A percentile compares a stretch with the other conserved stretches of the same genome.
These are phyloP conservation scores for Albifimbria verrucaria DNA, from an alignment of 2,329 filamentous ascomycete species.

Conservation along the genomic window DNA sequence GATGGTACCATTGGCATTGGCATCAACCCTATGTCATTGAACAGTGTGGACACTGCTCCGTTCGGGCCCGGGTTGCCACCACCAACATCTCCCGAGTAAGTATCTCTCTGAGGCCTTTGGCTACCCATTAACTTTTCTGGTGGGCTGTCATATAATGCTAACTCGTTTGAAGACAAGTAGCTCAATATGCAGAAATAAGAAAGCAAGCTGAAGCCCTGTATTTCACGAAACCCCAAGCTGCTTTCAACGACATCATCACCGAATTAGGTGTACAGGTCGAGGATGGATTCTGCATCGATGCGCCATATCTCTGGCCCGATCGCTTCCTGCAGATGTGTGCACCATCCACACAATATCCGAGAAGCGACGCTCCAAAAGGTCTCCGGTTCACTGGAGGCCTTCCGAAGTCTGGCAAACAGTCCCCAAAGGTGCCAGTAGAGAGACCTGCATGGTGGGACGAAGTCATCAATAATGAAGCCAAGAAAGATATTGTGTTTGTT, in stretches of 20 bases:
- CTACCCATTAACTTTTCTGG: too few species aligned
- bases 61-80: too few species aligned
- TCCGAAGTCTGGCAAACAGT: background rate
- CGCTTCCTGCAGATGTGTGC: background rate
- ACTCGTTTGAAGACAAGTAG: background rate
- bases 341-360: conserved; percentile 1
- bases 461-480: background rate
- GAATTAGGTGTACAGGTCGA: background rate
- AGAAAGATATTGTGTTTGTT: conserved; percentile 1
- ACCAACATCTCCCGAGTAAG: too few species aligned
- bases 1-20: too few species aligned
- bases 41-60: too few species aligned
- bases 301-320: background rate
- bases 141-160: too few species aligned
- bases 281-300: background rate
- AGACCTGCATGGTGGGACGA: background rate
- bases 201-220: background rate
- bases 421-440: background rate
- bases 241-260: background rate
- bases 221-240: background rate
- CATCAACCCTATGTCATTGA: too few species aligned
- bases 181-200: background rate
- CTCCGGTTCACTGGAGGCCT: background rate
- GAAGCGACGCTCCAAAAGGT: background rate
- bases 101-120: too few species aligned